Conservation (phyloP, 148 eudicot species). For the Fallopia convolvulus region DNA sequence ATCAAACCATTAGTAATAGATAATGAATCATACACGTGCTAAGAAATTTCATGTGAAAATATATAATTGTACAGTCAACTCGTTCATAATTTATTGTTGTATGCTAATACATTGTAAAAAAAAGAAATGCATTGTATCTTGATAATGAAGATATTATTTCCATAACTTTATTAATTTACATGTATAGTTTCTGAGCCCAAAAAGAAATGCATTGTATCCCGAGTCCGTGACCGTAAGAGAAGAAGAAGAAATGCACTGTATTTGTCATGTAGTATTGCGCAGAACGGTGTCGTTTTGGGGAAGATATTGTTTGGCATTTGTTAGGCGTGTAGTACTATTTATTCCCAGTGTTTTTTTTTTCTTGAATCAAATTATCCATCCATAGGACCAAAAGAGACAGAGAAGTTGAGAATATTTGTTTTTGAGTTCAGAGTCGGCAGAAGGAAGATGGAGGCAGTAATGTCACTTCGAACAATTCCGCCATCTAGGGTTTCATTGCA, state of each 20-base stretch:
- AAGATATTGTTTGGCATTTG: not conserved
- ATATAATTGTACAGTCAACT: too few species aligned
- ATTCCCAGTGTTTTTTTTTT: not conserved
- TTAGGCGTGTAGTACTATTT: not conserved
- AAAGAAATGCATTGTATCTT: too few species aligned
- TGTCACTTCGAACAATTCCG: slow-evolving; percentile 9
- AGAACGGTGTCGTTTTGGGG: not conserved
- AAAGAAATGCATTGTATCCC: too few species aligned
- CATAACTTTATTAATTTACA: too few species aligned
- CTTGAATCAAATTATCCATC: not conserved
- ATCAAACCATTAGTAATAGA: too few species aligned
- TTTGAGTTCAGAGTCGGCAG: not conserved
- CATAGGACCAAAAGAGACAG: not conserved
- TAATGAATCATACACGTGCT: too few species aligned
- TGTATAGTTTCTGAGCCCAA: too few species aligned
- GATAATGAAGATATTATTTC: too few species aligned
- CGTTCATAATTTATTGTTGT: too few species aligned
- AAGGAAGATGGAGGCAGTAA: slow-evolving; percentile 10
- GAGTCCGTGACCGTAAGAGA: too few species aligned
- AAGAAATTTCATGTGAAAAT: too few species aligned
- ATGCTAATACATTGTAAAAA: too few species aligned
- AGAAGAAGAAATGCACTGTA: not conserved
- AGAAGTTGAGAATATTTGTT: not conserved
- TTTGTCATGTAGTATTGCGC: not conserved
- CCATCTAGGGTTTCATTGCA: slow-evolving; percentile 21